Conservation (phyloP, 2,329 filamentous ascomycete species). For the Talaromyces sp. region DNA sequence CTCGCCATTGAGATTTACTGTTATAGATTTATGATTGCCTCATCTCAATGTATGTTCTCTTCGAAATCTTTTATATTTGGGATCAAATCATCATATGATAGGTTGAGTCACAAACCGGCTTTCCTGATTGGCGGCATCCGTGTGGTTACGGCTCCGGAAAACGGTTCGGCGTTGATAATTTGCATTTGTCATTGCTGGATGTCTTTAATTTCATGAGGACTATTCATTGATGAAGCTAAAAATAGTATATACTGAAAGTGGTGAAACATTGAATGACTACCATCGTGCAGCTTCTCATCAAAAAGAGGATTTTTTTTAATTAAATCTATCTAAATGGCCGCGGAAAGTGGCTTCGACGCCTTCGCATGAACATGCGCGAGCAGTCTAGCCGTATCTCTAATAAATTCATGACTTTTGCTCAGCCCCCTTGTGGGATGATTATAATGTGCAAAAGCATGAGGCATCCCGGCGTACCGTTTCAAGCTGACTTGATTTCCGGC, state of each 20-base stretch:
- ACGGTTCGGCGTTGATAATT: neutral
- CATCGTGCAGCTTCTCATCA: neutral
- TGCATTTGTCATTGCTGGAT: neutral
- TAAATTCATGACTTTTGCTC: constrained; percentile 27
- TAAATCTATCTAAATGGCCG: neutral
- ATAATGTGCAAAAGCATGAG: constrained; percentile 30
- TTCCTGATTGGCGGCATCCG: constrained; percentile 13
- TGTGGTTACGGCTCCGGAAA: neutral
- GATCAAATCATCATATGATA: neutral
- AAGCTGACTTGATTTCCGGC: constrained; percentile 34
- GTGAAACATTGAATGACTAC: neutral
- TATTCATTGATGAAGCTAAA: too few species aligned
- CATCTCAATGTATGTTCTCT: neutral
- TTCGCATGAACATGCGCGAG: constrained; percentile 17
- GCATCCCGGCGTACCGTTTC: constrained; percentile 31
- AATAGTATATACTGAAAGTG: too few species aligned
- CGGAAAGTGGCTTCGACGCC: neutral
- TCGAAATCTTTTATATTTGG: neutral
- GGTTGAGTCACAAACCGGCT: neutral
- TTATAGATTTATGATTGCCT: neutral
- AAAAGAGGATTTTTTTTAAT: neutral
- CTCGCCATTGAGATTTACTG: neutral
- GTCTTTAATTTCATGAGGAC: neutral
- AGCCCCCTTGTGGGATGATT: constrained; percentile 28
- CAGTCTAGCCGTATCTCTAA: constrained; percentile 24